These are phyloP conservation scores for Clavispora phyllophila DNA, from an alignment of 805 yeast species.

Conservation along the genomic window DNA sequence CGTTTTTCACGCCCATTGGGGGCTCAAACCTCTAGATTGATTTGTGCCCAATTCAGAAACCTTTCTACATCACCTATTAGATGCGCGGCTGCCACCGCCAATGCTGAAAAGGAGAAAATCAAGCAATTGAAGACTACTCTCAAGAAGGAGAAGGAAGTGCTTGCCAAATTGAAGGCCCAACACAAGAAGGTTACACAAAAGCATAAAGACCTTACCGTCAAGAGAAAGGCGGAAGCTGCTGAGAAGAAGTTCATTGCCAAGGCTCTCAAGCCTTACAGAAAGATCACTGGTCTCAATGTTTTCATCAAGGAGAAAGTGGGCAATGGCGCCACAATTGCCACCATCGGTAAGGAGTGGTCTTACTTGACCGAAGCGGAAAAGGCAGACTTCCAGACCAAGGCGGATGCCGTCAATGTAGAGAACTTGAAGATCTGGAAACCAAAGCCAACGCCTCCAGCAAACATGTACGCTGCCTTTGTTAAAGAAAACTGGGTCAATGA, in stretches of 20 bases:
- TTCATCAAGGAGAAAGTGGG: conserved; percentile 20
- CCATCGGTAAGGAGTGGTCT: conserved; percentile 21
- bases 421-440: conserved; percentile 21
- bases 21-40: neutral
- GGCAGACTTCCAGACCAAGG: conserved; percentile 19
- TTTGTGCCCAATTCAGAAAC: neutral
- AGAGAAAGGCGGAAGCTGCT: conserved; percentile 7
- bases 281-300: conserved; percentile 19
- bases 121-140: conserved; percentile 15
- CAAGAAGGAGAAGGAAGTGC: conserved; percentile 10
- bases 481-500: conserved; percentile 22
- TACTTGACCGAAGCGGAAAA: conserved; percentile 25
- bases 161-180: conserved; percentile 10
- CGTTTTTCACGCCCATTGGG: neutral
- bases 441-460: conserved; percentile 30
- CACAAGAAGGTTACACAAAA: conserved; percentile 8
- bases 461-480: conserved; percentile 27
- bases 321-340: conserved; percentile 10
- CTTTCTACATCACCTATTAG: neutral
- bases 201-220: conserved; percentile 10
- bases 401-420: conserved; percentile 26
- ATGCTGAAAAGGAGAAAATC: conserved; percentile 12
- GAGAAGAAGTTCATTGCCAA: conserved; percentile 9
- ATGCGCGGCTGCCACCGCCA: neutral
- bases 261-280: conserved; percentile 23